phyloP scores from a whole-genome alignment of 169 alveolate genomes.

The Cyclospora cayetanensis region DNA sequence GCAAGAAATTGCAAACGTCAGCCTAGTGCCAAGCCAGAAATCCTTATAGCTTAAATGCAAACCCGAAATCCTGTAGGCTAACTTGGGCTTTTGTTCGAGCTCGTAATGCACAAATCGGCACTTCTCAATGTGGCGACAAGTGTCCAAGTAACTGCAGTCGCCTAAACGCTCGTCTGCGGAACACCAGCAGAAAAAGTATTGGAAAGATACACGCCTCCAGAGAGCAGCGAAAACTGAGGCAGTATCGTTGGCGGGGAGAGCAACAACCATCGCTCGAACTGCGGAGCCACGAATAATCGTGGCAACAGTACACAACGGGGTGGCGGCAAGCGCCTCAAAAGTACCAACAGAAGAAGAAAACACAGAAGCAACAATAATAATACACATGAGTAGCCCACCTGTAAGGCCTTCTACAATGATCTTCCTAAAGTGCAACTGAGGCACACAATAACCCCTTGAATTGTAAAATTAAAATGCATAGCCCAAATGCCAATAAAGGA shows the following conservation, averaged over 20 bases:
- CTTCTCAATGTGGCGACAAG: conserved; percentile 92
- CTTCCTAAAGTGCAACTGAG: conserved; percentile 4
- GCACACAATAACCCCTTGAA: background rate
- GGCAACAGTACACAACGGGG: background rate
- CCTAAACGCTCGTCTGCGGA: conserved; percentile 81
- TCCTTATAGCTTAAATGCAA: no score
- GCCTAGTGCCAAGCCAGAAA: background rate
- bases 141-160: conserved; percentile 95
- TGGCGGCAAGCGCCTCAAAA: background rate
- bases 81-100: conserved; percentile 79
- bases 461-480: no score
- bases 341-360: background rate
- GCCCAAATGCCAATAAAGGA: no score
- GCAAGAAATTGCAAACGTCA: no score
- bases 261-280: background rate
- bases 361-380: background rate
- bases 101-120: conserved; percentile 94
- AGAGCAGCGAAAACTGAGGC: background rate
- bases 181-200: background rate
- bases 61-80: conserved; percentile 31
- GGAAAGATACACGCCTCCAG: conserved; percentile 64
- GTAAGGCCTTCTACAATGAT: conserved; percentile 19
- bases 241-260: background rate
- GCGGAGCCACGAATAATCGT: background rate
- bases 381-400: background rate